Base-by-base conservation (phyloP, 1,284 basidiomycete species). In the Taiwanofungus camphoratus region DNA sequence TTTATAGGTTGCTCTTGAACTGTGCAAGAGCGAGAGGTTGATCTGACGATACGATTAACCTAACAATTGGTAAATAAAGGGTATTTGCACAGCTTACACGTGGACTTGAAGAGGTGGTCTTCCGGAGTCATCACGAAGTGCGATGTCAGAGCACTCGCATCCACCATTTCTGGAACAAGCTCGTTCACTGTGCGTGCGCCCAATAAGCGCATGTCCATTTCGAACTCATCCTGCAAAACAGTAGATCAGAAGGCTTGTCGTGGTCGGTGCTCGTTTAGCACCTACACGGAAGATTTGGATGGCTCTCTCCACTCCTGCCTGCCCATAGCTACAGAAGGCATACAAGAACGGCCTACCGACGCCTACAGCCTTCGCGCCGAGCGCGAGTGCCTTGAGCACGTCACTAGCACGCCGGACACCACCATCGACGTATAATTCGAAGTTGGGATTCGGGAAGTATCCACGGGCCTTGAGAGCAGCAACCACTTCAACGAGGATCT, bases 341-440 rank as follows among this genome's bases (percentile, higher is more conserved):
- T 94, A 93, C 41, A 92, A 60, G 68, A 91, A 89, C 12, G 92
- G 88, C 23, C 92, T 74, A 4, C 86, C 87, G 21, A 88, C 67
- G 16, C 85, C 85, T 24, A 87, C 81, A 11, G 89, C 92, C 24
- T 81, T 92, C 9, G 92, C 92, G 12, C 92, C 93, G 13, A 96
- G 70, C 0, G 91, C 91, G 39, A 95, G 65, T 5, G 92, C 94
- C 63, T 98, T 98, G 52, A 97, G 69, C 1, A 96, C 87, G 62
- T 98, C 94, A 8, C 87, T 92, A 0, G 91, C 91, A 33, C 93
- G 73, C 41, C 94, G 76, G 7, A 96, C 89, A 44, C 94, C 94
- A 15, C 94, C 93, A 59, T 97, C 94, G 5, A 96, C 79, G 58
- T 91, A 93, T 40, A 97, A 70, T 60, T 15, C 21, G 30, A n/a